phyloP scores from a whole-genome alignment of 768 basidiomycete species.

The Boletus huronensis region DNA sequence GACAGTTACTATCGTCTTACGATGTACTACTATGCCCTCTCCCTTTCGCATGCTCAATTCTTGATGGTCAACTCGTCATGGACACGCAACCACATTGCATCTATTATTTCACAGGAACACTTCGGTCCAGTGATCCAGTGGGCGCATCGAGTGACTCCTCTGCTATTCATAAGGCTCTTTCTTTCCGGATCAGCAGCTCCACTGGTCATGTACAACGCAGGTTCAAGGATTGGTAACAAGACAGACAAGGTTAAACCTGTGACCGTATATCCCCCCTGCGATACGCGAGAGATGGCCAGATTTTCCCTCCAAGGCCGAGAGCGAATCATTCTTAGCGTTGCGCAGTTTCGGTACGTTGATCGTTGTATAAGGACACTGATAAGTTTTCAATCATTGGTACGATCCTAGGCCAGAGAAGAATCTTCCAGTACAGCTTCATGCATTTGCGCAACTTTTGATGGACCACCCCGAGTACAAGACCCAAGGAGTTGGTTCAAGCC shows the following conservation, averaged over 20 bases:
- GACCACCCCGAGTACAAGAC: slow-evolving; percentile 54
- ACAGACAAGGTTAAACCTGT: slow-evolving; percentile 7
- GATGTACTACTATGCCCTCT: slow-evolving; percentile 76
- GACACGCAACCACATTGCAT: slow-evolving; percentile 83
- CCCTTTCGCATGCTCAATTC: slow-evolving; percentile 70
- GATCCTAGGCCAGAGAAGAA: slow-evolving; percentile 87
- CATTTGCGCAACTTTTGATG: slow-evolving; percentile 59
- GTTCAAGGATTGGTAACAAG: not conserved
- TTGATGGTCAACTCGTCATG: slow-evolving; percentile 95
- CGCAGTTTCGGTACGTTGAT: slow-evolving; percentile 78
- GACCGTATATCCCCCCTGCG: slow-evolving; percentile 91
- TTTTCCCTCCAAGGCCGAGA: slow-evolving; percentile 55
- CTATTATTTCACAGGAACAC: slow-evolving; percentile 54
- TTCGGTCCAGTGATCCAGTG: slow-evolving; percentile 48
- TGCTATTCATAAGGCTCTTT: slow-evolving; percentile 36
- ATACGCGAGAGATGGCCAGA: slow-evolving; percentile 65
- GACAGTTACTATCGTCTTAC: slow-evolving; percentile 84
- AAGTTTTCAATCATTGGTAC: not conserved
- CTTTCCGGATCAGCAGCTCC: slow-evolving; percentile 6
- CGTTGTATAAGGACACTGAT: too few species aligned
- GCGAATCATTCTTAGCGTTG: slow-evolving; percentile 75
- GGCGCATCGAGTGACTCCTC: slow-evolving; percentile 41
- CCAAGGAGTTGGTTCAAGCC: slow-evolving; percentile 10
- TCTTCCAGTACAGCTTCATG: slow-evolving; percentile 72
- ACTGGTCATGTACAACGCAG: not conserved